Evolutionary conservation across 2,329 filamentous ascomycete genomes (phyloP).

Genomic region (Thyridium curvatum): DNA sequence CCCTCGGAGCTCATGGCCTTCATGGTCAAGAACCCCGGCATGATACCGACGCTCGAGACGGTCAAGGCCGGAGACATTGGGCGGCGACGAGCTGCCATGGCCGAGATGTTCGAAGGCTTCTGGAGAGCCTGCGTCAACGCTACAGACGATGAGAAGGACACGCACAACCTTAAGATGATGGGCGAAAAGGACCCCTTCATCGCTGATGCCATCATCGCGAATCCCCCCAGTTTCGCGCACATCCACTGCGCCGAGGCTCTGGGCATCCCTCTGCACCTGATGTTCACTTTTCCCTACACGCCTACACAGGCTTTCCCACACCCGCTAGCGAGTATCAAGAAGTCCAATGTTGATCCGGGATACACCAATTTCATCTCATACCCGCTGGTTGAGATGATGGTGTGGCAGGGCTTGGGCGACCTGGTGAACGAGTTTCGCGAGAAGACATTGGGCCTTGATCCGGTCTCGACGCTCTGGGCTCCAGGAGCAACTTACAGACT

Average conservation of each 20-base stretch:
- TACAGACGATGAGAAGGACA: constrained; percentile 61
- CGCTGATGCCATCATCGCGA: constrained; percentile 78
- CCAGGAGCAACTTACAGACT: constrained; percentile 66
- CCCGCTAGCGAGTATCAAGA: constrained; percentile 69
- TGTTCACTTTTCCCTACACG: constrained; percentile 84
- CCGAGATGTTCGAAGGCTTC: constrained; percentile 77
- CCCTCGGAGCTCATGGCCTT: constrained; percentile 80
- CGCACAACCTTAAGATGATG: constrained; percentile 58
- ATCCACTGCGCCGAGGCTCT: constrained; percentile 74
- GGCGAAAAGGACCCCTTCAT: constrained; percentile 55
- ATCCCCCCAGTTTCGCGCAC: constrained; percentile 73
- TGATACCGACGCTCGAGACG: constrained; percentile 69
- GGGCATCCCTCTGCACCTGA: constrained; percentile 72
- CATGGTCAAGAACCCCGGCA: constrained; percentile 79
- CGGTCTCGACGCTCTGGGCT: constrained; percentile 71
- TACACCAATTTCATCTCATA: constrained; percentile 80
- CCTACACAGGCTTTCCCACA: constrained; percentile 72
- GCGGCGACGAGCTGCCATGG: constrained; percentile 61
- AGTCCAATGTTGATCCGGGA: constrained; percentile 62
- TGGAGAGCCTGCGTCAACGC: constrained; percentile 73
- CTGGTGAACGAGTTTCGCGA: constrained; percentile 69
- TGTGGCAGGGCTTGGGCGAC: constrained; percentile 84
- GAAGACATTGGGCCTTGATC: constrained; percentile 63
- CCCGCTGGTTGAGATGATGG: constrained; percentile 76
- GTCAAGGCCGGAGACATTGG: constrained; percentile 70